Evolutionary conservation across 2,329 filamentous ascomycete species (phyloP), one percentile per base, ranked within the genome.

Genomic region (Apiospora arundinis): DNA sequence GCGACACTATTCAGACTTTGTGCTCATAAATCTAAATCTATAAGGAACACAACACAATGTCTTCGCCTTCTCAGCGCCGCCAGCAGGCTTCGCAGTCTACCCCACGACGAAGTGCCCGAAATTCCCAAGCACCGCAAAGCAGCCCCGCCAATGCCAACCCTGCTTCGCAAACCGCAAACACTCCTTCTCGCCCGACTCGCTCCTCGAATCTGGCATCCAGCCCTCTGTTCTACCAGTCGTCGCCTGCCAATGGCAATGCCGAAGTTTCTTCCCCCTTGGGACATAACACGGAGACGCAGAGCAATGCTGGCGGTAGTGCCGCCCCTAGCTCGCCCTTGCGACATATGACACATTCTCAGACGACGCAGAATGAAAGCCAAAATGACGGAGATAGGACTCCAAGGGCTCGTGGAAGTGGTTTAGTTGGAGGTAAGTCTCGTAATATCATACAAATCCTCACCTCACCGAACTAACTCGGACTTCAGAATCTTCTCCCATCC

Each of bases 401-500:
- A 9, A 87, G 92, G 79, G 92, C 92, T 9, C 91, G 88, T 73
- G 86, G 83, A 32, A 70, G 46, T 65, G 84, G 85, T 67, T 84
- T 86, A 56, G 84, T 90, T 74, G 90, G 91, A 84, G 92, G 92
- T 93, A 81, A 81, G 85, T 74, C 42, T 28, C 12, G 52, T 45
- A 4, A 23, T 40, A 14, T 23, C 8, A n/a, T 63, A 40, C 32
- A 8, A 21, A 40, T 16, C 23, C 44, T 23, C 66, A 69, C 45
- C 49, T 66, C 68, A 56, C 67, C 25, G 45, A 23, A 14, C 73
- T 49, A 40, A 66, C 69, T 73, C n/a, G 25, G 69, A 11, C 23
- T 68, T 1, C 75, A 97, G 95, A 95, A 78, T 98, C 95, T 0
- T 98, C 95, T 0, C 95, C 95, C 1, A 94, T 98, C 75, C 91